phyloP scores from a whole-genome alignment of 371 early-diverging fungal species.

The Mortierella sp. region DNA sequence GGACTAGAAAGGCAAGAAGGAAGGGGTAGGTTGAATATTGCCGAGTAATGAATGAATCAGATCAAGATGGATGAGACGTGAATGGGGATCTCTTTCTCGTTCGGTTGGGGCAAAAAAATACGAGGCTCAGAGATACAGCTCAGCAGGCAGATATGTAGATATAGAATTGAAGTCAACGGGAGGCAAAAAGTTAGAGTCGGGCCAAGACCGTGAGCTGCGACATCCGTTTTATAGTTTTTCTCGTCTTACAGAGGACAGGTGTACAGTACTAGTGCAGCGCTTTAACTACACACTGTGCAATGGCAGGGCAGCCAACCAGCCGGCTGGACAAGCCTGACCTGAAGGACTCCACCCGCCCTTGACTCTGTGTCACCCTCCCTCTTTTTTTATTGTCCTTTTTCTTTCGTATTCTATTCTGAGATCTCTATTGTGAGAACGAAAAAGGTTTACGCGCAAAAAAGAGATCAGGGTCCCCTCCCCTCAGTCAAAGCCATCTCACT shows the following conservation, averaged over 20 bases:
- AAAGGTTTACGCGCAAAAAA: neutral
- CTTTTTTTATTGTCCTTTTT: neutral
- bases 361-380: neutral
- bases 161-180: neutral
- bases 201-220: neutral
- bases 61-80: too few relatives aligned
- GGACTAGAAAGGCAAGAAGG: neutral
- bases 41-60: too few relatives aligned
- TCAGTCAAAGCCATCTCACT: too few relatives aligned
- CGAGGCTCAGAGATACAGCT: neutral
- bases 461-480: neutral
- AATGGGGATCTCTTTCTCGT: too few relatives aligned
- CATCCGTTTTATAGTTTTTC: conserved; percentile 18
- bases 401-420: neutral
- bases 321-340: too few relatives aligned
- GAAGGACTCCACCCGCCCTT: too few relatives aligned
- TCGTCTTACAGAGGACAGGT: neutral
- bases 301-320: too few relatives aligned
- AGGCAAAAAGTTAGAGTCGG: conserved; percentile 4
- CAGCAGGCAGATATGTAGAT: neutral
- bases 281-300: too few relatives aligned
- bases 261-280: neutral
- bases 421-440: too few relatives aligned
- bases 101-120: neutral
- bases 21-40: neutral